These are phyloP conservation scores for Diutina neorugosa DNA, from an alignment of 1,139 yeast genomes.

Conservation along the genomic window DNA sequence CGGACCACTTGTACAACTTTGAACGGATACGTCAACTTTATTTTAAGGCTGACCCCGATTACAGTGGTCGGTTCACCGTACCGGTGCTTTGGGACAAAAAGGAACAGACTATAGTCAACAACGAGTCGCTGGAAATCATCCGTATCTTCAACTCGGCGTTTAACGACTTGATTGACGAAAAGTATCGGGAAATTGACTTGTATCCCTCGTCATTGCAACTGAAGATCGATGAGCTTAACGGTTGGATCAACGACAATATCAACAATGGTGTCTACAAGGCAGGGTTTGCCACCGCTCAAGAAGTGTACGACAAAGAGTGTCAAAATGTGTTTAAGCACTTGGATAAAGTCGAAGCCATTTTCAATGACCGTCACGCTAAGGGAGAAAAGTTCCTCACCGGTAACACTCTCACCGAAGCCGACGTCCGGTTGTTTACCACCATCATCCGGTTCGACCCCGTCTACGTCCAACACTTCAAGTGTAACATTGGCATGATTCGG, in stretches of 20 bases:
- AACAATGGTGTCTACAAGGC: slow-evolving; percentile 93
- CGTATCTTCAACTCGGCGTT: slow-evolving; percentile 72
- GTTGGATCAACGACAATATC: slow-evolving; percentile 76
- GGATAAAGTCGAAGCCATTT: slow-evolving; percentile 62
- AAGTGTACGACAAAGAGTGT: slow-evolving; percentile 69
- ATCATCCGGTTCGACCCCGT: slow-evolving; percentile 84
- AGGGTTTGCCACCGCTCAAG: slow-evolving; percentile 81
- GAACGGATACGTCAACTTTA: slow-evolving; percentile 59
- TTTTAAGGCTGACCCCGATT: slow-evolving; percentile 62
- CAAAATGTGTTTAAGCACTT: slow-evolving; percentile 52
- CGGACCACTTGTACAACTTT: slow-evolving; percentile 52
- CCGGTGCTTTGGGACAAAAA: slow-evolving; percentile 91
- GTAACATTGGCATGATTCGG: slow-evolving; percentile 76
- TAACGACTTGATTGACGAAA: slow-evolving; percentile 17
- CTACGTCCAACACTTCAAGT: slow-evolving; percentile 89
- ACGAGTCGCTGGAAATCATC: slow-evolving; percentile 82
- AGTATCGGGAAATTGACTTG: slow-evolving; percentile 41
- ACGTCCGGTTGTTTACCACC: slow-evolving; percentile 70
- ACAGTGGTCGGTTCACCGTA: slow-evolving; percentile 76
- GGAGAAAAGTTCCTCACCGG: slow-evolving; percentile 45
- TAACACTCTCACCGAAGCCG: slow-evolving; percentile 74
- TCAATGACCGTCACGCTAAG: slow-evolving; percentile 30
- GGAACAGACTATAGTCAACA: slow-evolving; percentile 70
- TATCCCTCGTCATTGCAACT: slow-evolving; percentile 45
- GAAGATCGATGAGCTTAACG: slow-evolving; percentile 65